Conservation (phyloP, 1,284 basidiomycete species). For the Amylostereum areolatum region DNA sequence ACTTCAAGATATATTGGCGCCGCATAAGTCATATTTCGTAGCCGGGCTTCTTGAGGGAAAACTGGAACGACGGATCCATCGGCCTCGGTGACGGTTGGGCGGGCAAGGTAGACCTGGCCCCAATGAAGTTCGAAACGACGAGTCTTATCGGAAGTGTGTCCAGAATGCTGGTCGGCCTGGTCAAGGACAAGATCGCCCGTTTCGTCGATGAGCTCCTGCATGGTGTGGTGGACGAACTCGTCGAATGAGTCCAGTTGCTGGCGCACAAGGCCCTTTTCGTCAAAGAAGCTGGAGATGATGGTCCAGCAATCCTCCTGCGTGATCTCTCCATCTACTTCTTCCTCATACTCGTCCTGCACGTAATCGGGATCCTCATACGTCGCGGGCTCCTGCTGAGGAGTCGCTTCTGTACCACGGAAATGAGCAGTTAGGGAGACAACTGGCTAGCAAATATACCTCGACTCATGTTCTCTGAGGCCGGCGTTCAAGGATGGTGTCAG, state of each 20-base stretch:
- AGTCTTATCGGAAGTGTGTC: slow-evolving; percentile 71
- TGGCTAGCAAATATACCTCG: no score
- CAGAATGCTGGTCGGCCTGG: slow-evolving; percentile 94
- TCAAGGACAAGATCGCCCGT: slow-evolving; percentile 91
- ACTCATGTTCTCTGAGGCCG: no score
- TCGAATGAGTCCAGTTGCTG: slow-evolving; percentile 99
- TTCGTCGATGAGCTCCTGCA: slow-evolving; percentile 99
- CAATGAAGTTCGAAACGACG: slow-evolving; percentile 97
- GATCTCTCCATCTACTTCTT: slow-evolving; percentile 69
- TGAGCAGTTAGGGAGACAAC: no score
- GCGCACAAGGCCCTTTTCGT: slow-evolving; percentile 94
- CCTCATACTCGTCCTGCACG: slow-evolving; percentile 56
- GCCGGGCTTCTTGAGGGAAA: slow-evolving; percentile 95
- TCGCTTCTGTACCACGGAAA: slow-evolving; percentile 12
- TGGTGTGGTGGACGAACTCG: slow-evolving; percentile 99
- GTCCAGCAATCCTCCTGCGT: slow-evolving; percentile 95
- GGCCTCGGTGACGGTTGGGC: slow-evolving; percentile 91
- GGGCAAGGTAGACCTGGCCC: slow-evolving; percentile 95
- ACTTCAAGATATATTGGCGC: slow-evolving; percentile 97
- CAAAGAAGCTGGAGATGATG: slow-evolving; percentile 94
- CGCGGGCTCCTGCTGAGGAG: slow-evolving; percentile 42
- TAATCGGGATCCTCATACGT: slow-evolving; percentile 53
- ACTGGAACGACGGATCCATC: slow-evolving; percentile 92
- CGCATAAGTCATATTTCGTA: slow-evolving; percentile 94
- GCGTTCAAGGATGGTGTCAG: no score